Base-by-base conservation (phyloP, 345 rosid genomes). In the Leavenworthia alabamica region DNA sequence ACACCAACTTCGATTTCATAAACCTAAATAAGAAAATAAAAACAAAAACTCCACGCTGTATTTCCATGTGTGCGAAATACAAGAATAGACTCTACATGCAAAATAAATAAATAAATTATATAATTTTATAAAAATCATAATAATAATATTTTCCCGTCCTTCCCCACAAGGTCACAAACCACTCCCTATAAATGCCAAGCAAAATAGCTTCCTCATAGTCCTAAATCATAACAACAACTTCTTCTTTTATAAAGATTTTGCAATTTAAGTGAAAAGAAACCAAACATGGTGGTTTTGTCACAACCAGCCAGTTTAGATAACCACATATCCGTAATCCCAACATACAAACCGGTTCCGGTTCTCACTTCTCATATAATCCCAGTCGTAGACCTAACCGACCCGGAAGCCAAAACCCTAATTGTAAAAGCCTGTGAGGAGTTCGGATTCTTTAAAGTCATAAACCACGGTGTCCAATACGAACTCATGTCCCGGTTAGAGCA, bases 361-460 rank as follows among this genome's bases (percentile, higher is more conserved):
- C 35, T 77, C 70, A 65, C 23, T 44, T 2, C 81, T 43, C 69
- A 56, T 2, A 12, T 46, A 6, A 73, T 85, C 47, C 98, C 98
- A 0, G 76, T 80, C n/a, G 74, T 92, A 10, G 74, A 86, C 83
- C 39, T 89, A 9, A 32, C 43, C 26, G 71, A 83, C 77, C 93
- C 96, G 2, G 73, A 80, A 20, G 95, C 96, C 4, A 77, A 74
- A 20, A 29, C 42, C 23, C 80, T 17, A n/a, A 61, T 92, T 3
- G 80, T 85, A 0, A 56, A 71, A 19, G 93, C 96, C 5, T 92
- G 87, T 36, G 78, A 78, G 58, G 94, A 86, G 42, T 81, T 78
- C 13, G 97, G 97, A 11, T 86, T 86, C 81, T 84, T 90, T 75
- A 88, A 86, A 62, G 78, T 90, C 50, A 73, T 84, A 45, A 83